Conservation (phyloP, 2,329 filamentous ascomycete species). For the Sordariomycetes sp. region DNA sequence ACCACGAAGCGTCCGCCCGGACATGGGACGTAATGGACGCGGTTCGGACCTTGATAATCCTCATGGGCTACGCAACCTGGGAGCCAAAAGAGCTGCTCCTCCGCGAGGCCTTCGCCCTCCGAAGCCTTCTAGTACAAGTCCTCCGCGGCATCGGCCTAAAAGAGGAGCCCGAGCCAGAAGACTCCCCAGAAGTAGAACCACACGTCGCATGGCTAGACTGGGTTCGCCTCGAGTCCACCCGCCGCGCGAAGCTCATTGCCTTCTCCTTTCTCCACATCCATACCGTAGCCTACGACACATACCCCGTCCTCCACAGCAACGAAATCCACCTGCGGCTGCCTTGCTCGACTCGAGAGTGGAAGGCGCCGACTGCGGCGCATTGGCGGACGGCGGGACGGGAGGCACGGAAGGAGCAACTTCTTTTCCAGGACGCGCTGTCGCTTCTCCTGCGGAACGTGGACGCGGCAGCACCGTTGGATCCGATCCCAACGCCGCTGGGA, state of each 20-base stretch:
- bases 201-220: slow-evolving; percentile 15
- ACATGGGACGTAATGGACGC: slow-evolving; percentile 18
- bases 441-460: slow-evolving; percentile 16
- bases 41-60: slow-evolving; percentile 17
- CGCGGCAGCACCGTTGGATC: slow-evolving; percentile 14
- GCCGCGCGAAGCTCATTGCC: slow-evolving; percentile 21
- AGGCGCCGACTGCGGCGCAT: slow-evolving; percentile 14
- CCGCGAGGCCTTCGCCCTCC: slow-evolving; percentile 19
- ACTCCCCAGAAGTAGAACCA: slow-evolving; percentile 1
- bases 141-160: slow-evolving; percentile 18
- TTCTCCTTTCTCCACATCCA: slow-evolving; percentile 24
- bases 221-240: slow-evolving; percentile 16
- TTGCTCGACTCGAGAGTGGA: slow-evolving; percentile 21
- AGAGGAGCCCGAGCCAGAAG: slow-evolving; percentile 11
- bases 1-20: slow-evolving; percentile 6
- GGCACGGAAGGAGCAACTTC: slow-evolving; percentile 17
- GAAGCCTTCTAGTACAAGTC: slow-evolving; percentile 18
- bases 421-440: slow-evolving; percentile 21
- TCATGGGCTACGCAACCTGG: slow-evolving; percentile 25
- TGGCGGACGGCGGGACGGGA: slow-evolving; percentile 16
- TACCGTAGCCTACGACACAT: slow-evolving; percentile 23
- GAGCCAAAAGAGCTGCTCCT: slow-evolving; percentile 17
- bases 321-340: slow-evolving; percentile 20
- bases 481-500: slow-evolving; percentile 20
- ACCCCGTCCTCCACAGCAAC: slow-evolving; percentile 20